Evolutionary conservation across 371 early-diverging fungal species (phyloP).

Genomic region (Mortierella polycephala): DNA sequence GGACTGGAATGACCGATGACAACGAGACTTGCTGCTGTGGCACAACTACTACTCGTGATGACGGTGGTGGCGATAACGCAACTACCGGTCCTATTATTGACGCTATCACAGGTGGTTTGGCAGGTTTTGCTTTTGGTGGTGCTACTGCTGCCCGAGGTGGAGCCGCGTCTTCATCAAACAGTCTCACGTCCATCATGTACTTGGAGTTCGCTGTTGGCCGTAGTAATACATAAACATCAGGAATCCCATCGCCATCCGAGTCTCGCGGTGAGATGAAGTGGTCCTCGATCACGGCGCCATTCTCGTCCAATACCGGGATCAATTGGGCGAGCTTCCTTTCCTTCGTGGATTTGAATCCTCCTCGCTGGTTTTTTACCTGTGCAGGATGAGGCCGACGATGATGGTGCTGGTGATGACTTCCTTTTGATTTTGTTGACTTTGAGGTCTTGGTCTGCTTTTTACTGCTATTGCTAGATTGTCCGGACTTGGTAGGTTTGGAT

Average conservation of each 20-base stretch:
- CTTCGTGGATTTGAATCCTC: conserved; percentile 34
- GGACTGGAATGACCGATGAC: no score
- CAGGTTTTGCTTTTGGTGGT: not conserved
- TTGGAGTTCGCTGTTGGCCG: conserved; percentile 26
- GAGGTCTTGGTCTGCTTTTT: conserved; percentile 1
- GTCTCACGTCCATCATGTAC: conserved; percentile 40
- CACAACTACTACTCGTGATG: not conserved
- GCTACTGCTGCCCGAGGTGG: not conserved
- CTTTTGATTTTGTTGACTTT: not conserved
- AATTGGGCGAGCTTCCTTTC: conserved; percentile 41
- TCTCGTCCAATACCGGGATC: conserved; percentile 43
- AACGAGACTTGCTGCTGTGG: no score
- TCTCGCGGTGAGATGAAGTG: conserved; percentile 50
- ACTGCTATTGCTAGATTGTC: not conserved
- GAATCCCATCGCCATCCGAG: conserved; percentile 42
- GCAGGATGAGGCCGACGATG: conserved; percentile 5
- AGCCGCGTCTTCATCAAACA: conserved; percentile 41
- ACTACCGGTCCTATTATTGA: not conserved
- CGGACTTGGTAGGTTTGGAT: conserved; percentile 1
- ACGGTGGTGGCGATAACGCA: not conserved
- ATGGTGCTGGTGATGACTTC: not conserved
- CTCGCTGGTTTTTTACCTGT: conserved; percentile 16
- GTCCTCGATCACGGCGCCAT: conserved; percentile 37
- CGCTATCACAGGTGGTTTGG: not conserved
- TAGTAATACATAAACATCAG: conserved; percentile 37